Base-by-base conservation (phyloP, 352 stramenopile genomes). In the Pythium vanterpoolii region DNA sequence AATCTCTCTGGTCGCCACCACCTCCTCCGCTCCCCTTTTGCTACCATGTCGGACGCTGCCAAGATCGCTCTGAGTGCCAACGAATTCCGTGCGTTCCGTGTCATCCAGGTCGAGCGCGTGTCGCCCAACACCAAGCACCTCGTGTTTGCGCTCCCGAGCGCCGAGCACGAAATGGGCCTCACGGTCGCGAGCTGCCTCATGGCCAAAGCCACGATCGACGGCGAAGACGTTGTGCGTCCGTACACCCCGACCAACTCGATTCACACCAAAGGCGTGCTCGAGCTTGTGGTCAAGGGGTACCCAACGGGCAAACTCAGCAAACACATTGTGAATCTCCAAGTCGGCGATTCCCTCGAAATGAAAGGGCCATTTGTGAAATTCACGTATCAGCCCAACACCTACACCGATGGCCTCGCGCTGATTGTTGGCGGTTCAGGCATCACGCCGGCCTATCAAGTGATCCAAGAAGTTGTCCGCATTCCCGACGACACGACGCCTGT, bases 351-450 rank as follows among this genome's bases (percentile, higher is more conserved):
- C 54, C 68, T 96, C 30, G 79, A 84, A 43, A 84, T 96, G 67
- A 96, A 96, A 71, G 88, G 88, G 10, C 88, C 88, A 21, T 86
- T 95, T 56, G 51, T 80, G 49, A 96, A 96, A 69, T 87, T 96
- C 33, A 56, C 77, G 42, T 95, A 96, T 76, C 80, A 79, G 67
- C 69, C 86, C 40, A 95, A 95, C 70, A 69, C 84, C 52, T 90
- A 81, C 64, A 89, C 89, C 66, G 72, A 13, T 2, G 34, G 81
- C 23, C 76, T 96, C 34, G 84, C 77, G 5, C 83, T 95, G 57
- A 64, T 96, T 36, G 83, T 79, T 16, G 88, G 88, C 31, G 88
- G 88, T 46, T 95, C 84, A 28, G 88, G 85, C 31, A 81, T 96
- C 58, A 95, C 83, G 46, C 85, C 85, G 2, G 83, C 83, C 42